Base-by-base conservation (phyloP, 495 filamentous ascomycete genomes). In the Recurvomyces mirabilis region DNA sequence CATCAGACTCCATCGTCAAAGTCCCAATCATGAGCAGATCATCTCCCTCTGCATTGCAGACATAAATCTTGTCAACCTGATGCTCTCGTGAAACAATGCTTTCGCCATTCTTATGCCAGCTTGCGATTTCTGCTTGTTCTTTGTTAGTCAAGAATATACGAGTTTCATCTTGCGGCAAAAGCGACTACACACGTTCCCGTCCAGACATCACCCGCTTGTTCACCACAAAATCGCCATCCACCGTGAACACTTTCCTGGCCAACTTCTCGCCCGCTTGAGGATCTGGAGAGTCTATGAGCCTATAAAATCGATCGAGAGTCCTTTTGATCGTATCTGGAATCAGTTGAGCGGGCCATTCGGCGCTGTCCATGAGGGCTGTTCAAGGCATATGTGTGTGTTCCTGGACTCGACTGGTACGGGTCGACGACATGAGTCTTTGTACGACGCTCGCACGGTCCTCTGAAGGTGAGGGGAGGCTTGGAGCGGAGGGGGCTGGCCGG, bases 11-110 rank as follows among this genome's bases (percentile, higher is more conserved):
- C 24, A 47, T 31, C 2, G 33, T 41, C 10, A 41, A 23, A 20
- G 37, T 48, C 6, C 45, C 45, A 11, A 29, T 48, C 36, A 42
- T 42, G 26, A 48, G 28, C 9, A 48, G 17, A 26, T 41, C 40
- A 29, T 42, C 29, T 6, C 38, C 40, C 4, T 15, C 13, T 11
- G 25, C 21, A 32, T 31, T 49, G 46, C 43, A 46, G 20, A 31
- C 25, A 17, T 38, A 46, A 22, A 46, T 21, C 21, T 38, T 46
- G 20, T 37, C 21, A 4, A 46, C 23, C 9, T 26, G 12, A 21
- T 46, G 43, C 7, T 19, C 24, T 13, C 43, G 43, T 12, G 33
- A 33, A 14, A 38, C 23, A 15, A 46, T 25, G n/a, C 15, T 23
- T n/a, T 14, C 41, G 28, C 20, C 19, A 11, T 13, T 40, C 12